A percentile compares a stretch with the other conserved stretches of the same genome.
phyloP scores from a whole-genome alignment of 2,329 filamentous ascomycete genomes.

The Nemania bipapillata region DNA sequence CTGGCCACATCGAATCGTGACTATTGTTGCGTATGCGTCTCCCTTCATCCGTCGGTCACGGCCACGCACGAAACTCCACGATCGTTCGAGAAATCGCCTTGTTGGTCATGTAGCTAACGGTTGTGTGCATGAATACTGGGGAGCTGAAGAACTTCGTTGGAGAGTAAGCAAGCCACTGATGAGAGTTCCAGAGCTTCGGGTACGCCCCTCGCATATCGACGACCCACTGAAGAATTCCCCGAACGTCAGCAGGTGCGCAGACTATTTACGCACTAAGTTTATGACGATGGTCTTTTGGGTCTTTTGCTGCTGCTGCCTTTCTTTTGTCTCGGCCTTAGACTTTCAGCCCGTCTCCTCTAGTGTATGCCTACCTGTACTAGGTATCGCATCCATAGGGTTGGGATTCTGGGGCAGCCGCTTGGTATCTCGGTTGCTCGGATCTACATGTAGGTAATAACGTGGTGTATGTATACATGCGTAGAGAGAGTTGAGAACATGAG shows the following conservation, averaged over 20 bases:
- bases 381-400: neutral
- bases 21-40: neutral
- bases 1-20: neutral
- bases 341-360: neutral
- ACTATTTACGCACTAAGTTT: neutral
- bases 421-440: neutral
- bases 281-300: slow-evolving; percentile 12
- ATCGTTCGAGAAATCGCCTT: neutral
- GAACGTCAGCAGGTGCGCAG: slow-evolving; percentile 10
- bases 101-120: neutral
- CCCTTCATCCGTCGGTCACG: neutral
- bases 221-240: slow-evolving; percentile 29
- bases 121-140: neutral
- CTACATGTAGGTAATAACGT: neutral
- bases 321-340: neutral
- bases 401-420: neutral
- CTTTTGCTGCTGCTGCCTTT: neutral
- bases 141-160: neutral
- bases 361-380: neutral
- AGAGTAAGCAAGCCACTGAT: neutral
- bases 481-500: too few relatives aligned
- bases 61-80: neutral
- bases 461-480: neutral
- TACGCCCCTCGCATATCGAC: neutral
- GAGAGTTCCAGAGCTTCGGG: slow-evolving; percentile 25